Base-by-base conservation (phyloP, 2,329 filamentous ascomycete species). In the Alternaria tenuissima region DNA sequence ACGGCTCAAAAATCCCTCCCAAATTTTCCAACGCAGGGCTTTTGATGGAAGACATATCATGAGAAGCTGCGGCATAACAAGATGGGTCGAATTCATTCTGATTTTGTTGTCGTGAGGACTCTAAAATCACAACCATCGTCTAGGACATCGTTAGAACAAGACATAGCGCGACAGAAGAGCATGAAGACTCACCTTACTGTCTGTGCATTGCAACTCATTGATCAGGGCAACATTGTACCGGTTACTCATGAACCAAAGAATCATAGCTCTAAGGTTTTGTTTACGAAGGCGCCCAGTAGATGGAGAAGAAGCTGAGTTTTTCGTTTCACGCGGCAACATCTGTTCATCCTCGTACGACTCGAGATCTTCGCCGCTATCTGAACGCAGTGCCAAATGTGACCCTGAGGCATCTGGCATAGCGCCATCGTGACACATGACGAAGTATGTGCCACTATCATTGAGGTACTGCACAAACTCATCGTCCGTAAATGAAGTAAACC, bases 1-100 rank as follows among this genome's bases (percentile, higher is more conserved):
- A 55, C 14, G 28, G 52, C 16, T 55, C 52, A 47, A 55, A 46
- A 39, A 55, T 55, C 41, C 52, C 52, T 38, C 22, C 22, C 30
- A 55, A 38, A 36, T 55, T 26, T n/a, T 38, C 34, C 43, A 46
- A 55, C 30, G 5, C 28, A 39, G n/a, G 52, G 6, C 28, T 46
- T 14, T 47, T 14, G 30, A 24, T 39, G 34, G 20, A 12, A 30
- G 28, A 32, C 14, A 46, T 18, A 41, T 49, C 36, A 18, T 36
- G 30, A 36, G 30, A 49, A 49, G 46, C 46, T 49, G 30, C 30
- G 30, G 46, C 30, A 30, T 36, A 34, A 49, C 30, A 38, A 36
- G 24, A 49, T 34, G 18, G 16, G 46, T 24, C 30, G 36, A 49
- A 34, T 4, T 11, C 30, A 11, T n/a, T 36, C 30, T 14, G 28